Percentiles rank a stretch among this genome's conserved stretches.
phyloP scores from a whole-genome alignment of 2,329 filamentous ascomycete species.

The Diaporthe ilicicola region DNA sequence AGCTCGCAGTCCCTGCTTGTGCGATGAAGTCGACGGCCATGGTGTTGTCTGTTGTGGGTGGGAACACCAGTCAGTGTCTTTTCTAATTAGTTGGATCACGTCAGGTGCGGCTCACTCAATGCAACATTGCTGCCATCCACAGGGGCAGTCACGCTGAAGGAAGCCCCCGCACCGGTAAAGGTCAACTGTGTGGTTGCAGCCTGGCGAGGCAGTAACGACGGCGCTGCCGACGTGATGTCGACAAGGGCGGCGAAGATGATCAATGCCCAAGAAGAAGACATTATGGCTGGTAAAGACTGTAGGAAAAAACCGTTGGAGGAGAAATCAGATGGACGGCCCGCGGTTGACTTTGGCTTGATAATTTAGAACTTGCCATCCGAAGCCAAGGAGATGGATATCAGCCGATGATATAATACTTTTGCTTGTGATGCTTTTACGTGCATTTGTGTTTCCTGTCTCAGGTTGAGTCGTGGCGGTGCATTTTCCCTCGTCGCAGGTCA shows the following conservation, averaged over 20 bases:
- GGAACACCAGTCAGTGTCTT: not conserved
- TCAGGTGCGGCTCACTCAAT: slow-evolving; percentile 5
- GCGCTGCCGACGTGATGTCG: slow-evolving; percentile 4
- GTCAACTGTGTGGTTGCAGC: slow-evolving; percentile 26
- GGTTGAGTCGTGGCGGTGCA: slow-evolving; percentile 21
- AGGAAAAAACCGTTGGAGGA: not conserved
- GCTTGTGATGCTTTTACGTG: not conserved
- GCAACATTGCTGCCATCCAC: slow-evolving; percentile 13
- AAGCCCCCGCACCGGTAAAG: slow-evolving; percentile 25
- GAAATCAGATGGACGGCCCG: slow-evolving; percentile 14
- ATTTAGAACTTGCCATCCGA: slow-evolving; percentile 4
- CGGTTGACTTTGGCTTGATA: not conserved
- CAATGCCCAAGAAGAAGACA: not conserved
- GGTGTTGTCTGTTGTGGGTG: slow-evolving; percentile 2
- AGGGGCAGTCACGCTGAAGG: slow-evolving; percentile 20
- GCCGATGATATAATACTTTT: slow-evolving; percentile 4
- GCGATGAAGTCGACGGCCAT: slow-evolving; percentile 28
- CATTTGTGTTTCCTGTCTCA: slow-evolving; percentile 11
- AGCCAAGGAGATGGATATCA: not conserved
- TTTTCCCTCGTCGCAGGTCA: slow-evolving; percentile 23
- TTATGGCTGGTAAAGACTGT: not conserved
- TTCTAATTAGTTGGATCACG: not conserved
- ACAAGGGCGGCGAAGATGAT: slow-evolving; percentile 3
- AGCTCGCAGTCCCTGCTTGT: slow-evolving; percentile 24
- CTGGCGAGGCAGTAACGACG: slow-evolving; percentile 14